Evolutionary conservation across 306 rosid genomes (phyloP), one percentile per base, ranked within the genome.

Genomic region (Trichosanthes cucumerina): DNA sequence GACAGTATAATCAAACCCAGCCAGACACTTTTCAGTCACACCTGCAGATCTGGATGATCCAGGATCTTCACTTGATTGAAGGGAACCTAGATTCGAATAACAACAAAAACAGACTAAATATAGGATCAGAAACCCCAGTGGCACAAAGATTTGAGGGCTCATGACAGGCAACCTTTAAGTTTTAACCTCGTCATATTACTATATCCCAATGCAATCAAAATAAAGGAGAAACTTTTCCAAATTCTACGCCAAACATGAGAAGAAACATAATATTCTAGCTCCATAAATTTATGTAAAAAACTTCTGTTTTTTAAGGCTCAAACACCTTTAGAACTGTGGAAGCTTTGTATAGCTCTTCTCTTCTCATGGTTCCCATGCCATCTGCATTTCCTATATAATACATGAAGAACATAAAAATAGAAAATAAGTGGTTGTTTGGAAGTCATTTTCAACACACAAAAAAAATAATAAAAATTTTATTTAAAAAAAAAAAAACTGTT

Each of bases 31-130:
- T 59, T 56, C 57, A 80, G 75, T 52, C 71, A 50, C 87, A 95
- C 98, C 96, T 95, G 97, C 79, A 95, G 62, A 81, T 91, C 89
- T 52, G 96, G 95, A 85, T 92, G 97, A 86, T 95, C 91, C 82
- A 95, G 31, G 84, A 80, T 76, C 86, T 82, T 89, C 86, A 92
- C 88, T 80, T 81, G 89, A 84, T 89, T 88, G 87, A 73, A 84
- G 0, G 96, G 92, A 84, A 91, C 86, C 97, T 91, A 85, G 76
- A 79, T 23, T 78, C 62, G 12, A 31, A 75, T 18, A 69, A 69
- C 34, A 11, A 39, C 16, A 68, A 68, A 41, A 39, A 7, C 24
- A 71, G 19, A 44, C 39, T 65, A n/a, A 38, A 38, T 13, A 31
- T 28, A 64, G 23, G 34, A 64, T 16, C 7, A 39, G 12, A 69